Base-by-base conservation (phyloP, 805 yeast species). In the Brettanomyces custersianus region DNA sequence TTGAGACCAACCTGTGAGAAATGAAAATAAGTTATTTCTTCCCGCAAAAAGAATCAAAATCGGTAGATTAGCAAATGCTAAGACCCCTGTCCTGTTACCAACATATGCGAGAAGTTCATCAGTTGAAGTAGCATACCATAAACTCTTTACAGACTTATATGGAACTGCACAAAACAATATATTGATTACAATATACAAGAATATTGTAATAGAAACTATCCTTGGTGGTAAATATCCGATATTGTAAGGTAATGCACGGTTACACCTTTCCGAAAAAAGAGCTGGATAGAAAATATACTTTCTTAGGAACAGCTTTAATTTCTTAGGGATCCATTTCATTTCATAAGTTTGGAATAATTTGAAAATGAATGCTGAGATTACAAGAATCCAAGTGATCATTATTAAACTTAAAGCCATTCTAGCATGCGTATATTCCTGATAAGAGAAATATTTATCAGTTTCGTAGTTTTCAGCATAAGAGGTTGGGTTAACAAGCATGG, bases 1-100 rank as follows among this genome's bases (percentile, higher is more conserved):
- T 36, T 55, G 59, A 3, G 51, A 41, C 63, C 66, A 60, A 2
- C 68, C 65, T 10, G 68, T 57, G 23, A 63, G 31, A 58, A 61
- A 63, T 35, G 51, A 59, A 43, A 60, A 48, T 33, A 65, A 51
- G 46, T 63, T 64, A 40, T 65, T 65, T 42, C 69, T 51, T 18
- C 70, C 70, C 7, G 67, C 61, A 43, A 66, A 65, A 30, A 66
- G 51, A 9, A 66, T 47, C 30, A 61, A 41, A 4, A 49, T 36
- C 3, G 72, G 71, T 22, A 63, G 47, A 20, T 44, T 40, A 29
- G 61, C 37, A 51, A 51, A 63, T 25, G 60, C 37, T n/a, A 51
- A 46, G 45, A 60, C 47, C 18, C 66, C 68, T 15, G 64, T 46
- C 49, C 70, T 36, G 20, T 44, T 34, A 17, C 34, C 42, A n/a